Percentiles rank a stretch among this genome's conserved stretches.
These are phyloP conservation scores for Coprinopsis cinerea DNA, from an alignment of 768 basidiomycete genomes.

Conservation along the genomic window DNA sequence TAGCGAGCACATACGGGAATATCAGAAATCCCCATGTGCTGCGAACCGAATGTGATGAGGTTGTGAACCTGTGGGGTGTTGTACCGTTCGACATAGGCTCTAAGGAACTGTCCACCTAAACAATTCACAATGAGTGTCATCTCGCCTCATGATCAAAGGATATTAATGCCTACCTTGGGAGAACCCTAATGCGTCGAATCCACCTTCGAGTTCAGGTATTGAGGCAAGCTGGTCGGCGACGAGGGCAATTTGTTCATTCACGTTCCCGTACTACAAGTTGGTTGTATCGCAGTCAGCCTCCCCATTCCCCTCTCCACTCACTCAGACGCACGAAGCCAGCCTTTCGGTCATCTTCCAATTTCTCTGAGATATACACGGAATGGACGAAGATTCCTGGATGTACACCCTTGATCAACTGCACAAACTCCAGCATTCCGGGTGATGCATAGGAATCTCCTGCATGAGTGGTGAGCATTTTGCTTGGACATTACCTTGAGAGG, in stretches of 20 bases:
- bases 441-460: slow-evolving; percentile 73
- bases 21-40: slow-evolving; percentile 83
- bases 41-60: slow-evolving; percentile 82
- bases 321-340: slow-evolving; percentile 60
- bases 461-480: slow-evolving; percentile 28
- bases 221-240: slow-evolving; percentile 60
- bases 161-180: slow-evolving; percentile 58
- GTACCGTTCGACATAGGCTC: slow-evolving; percentile 76
- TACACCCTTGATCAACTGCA: slow-evolving; percentile 47
- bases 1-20: slow-evolving; percentile 57
- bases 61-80: slow-evolving; percentile 73
- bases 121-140: background rate
- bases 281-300: background rate
- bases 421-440: slow-evolving; percentile 66
- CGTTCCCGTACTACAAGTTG: slow-evolving; percentile 62
- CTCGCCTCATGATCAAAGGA: background rate
- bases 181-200: slow-evolving; percentile 86
- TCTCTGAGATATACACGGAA: slow-evolving; percentile 60
- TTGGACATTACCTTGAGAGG: background rate
- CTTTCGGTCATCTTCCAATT: slow-evolving; percentile 54
- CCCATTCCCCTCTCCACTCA: background rate
- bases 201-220: slow-evolving; percentile 57
- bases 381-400: slow-evolving; percentile 78
- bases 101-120: slow-evolving; percentile 75
- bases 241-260: slow-evolving; percentile 60